Percentiles rank a stretch among this genome's conserved stretches.
Evolutionary conservation across 2,329 filamentous ascomycete species (phyloP).

Genomic region (Aspergillus tamarii): DNA sequence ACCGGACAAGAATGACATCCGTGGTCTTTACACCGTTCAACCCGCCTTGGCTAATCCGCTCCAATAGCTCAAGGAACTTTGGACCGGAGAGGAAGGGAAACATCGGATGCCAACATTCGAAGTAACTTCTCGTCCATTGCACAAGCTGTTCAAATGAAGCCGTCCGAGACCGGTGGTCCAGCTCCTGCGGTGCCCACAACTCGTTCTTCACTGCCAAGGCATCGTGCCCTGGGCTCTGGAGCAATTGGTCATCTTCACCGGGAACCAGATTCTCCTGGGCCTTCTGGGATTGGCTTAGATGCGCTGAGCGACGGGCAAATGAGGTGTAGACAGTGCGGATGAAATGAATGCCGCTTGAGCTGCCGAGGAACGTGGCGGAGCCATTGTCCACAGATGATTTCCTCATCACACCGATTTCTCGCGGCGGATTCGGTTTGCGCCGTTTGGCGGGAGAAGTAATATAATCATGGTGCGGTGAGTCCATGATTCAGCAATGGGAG

Average conservation of each 20-base stretch:
- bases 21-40: conserved; percentile 33
- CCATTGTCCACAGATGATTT: conserved; percentile 49
- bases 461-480: conserved; percentile 6
- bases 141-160: conserved; percentile 53
- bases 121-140: conserved; percentile 57
- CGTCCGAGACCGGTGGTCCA: conserved; percentile 36
- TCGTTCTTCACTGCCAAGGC: conserved; percentile 4
- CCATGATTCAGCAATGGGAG: conserved; percentile 7
- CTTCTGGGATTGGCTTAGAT: conserved; percentile 31
- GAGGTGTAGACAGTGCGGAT: conserved; percentile 59
- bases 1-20: conserved; percentile 51
- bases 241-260: conserved; percentile 58
- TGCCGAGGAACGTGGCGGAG: conserved; percentile 59
- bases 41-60: conserved; percentile 44
- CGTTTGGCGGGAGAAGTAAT: conserved; percentile 29
- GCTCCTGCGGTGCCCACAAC: conserved; percentile 37
- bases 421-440: conserved; percentile 33
- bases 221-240: conserved; percentile 23
- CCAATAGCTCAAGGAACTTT: conserved; percentile 52
- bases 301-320: conserved; percentile 43
- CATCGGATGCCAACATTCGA: conserved; percentile 61
- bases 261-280: conserved; percentile 52
- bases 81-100: conserved; percentile 62
- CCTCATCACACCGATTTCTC: conserved; percentile 57
- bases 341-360: conserved; percentile 63